Conservation (phyloP, 2,329 filamentous ascomycete species). For the Cucurbitaria berberidis region DNA sequence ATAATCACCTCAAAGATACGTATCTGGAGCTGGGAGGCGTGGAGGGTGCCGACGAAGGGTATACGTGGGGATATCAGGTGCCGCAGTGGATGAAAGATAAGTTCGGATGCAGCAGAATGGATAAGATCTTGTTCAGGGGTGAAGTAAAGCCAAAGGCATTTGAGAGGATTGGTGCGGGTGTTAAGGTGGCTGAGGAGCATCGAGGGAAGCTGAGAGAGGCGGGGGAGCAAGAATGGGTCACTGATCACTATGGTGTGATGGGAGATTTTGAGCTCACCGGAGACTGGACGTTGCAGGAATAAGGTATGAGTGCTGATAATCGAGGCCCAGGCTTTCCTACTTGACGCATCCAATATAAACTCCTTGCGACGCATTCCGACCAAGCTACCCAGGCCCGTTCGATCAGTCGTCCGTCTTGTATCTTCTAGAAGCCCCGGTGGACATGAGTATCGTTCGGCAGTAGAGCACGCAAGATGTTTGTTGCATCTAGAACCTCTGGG, state of each 20-base stretch:
- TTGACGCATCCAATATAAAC: too few species aligned
- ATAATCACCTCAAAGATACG: conserved; percentile 59
- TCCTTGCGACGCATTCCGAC: too few species aligned
- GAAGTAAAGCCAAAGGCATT: conserved; percentile 43
- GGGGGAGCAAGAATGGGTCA: conserved; percentile 57
- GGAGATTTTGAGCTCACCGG: conserved; percentile 31
- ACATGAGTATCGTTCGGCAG: too few species aligned
- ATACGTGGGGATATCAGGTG: conserved; percentile 65
- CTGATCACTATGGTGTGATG: conserved; percentile 58
- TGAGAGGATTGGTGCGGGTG: conserved; percentile 56
- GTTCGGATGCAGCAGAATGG: conserved; percentile 62
- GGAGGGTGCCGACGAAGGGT: conserved; percentile 59
- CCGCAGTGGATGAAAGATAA: conserved; percentile 47
- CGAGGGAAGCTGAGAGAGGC: conserved; percentile 33
- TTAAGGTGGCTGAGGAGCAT: conserved; percentile 50
- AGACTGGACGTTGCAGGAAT: conserved; percentile 4
- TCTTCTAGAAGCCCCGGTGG: too few species aligned
- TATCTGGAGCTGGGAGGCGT: conserved; percentile 59
- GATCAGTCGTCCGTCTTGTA: too few species aligned
- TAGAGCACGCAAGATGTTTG: too few species aligned
- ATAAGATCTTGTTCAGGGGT: conserved; percentile 60
- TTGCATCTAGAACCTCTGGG: too few species aligned
- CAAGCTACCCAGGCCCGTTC: too few species aligned
- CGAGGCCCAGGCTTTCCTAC: not conserved
- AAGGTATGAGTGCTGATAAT: not conserved